Evolutionary conservation across 1,139 yeast species (phyloP), one percentile per base, ranked within the genome.

Genomic region (Yamadazyma buinensis): DNA sequence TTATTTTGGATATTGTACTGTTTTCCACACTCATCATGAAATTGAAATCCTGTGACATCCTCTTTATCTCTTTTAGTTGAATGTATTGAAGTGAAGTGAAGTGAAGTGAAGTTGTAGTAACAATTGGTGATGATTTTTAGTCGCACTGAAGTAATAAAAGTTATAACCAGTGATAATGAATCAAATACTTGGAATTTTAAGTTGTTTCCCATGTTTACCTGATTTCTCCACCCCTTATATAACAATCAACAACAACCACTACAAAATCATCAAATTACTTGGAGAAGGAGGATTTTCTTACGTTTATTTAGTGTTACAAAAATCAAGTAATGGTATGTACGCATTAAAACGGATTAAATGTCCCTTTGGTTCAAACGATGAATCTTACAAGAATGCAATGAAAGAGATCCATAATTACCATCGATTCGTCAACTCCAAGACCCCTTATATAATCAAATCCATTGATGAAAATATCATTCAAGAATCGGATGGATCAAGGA

Each of bases 201-300:
- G 58, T 33, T 67, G 73, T 41, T 57, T 71, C 25, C 68, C 77
- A 15, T 69, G 75, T 42, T 44, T 67, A 26, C 73, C 74, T 2
- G 57, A 52, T 31, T 37, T 68, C 30, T 43, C 71, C 28, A 55
- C 67, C 7, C 83, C 84, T 0, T 63, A 61, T 10, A 54, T 79
- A 6, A 45, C 62, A n/a, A 68, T 81, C 41, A 77, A 79, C 48
- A 72, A 64, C 40, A 56, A 61, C 25, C 58, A 56, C 29, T 79
- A 76, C 55, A 65, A 59, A 42, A 82, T 90, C n/a, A 61, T 78
- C 33, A 73, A 77, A 41, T 68, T 90, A 15, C 61, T 90, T 6
- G 95, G 95, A 8, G 97, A 88, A 60, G 95, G 95, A 1, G 95
- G 95, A 6, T 84, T 84, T 52, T 81, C 95, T 1, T 87, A 84